Conservation (phyloP, 306 rosid species). For the Delonix regia region DNA sequence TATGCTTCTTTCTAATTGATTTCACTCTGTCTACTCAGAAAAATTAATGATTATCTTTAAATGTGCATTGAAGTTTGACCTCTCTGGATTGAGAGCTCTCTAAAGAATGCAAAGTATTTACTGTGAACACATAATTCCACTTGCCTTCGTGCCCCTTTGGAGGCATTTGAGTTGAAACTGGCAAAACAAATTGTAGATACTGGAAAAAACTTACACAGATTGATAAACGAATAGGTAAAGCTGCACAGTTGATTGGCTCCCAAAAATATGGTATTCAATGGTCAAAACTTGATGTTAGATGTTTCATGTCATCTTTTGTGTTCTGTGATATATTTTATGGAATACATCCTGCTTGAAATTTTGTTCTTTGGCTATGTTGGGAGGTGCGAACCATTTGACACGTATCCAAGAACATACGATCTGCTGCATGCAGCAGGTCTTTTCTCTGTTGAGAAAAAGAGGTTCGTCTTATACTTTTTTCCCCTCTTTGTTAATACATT, state of each 20-base stretch:
- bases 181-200: neutral
- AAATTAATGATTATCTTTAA: slow-evolving; percentile 14
- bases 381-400: slow-evolving; percentile 97
- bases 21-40: slow-evolving; percentile 19
- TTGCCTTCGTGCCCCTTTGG: neutral
- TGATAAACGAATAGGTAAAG: neutral
- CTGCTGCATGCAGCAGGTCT: slow-evolving; percentile 83
- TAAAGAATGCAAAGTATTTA: neutral
- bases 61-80: slow-evolving; percentile 1
- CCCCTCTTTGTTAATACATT: neutral
- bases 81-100: neutral
- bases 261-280: neutral
- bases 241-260: neutral
- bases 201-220: neutral
- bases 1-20: slow-evolving; percentile 25
- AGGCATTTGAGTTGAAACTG: slow-evolving; percentile 17
- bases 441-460: slow-evolving; percentile 71
- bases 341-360: slow-evolving; percentile 20
- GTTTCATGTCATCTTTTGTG: neutral
- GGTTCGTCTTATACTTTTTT: slow-evolving; percentile 48
- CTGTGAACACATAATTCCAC: neutral
- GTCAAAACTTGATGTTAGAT: neutral
- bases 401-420: slow-evolving; percentile 94
- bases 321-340: neutral
- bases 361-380: neutral